Conservation (phyloP, 495 filamentous ascomycete genomes). For the Gamarada debralockiae region DNA sequence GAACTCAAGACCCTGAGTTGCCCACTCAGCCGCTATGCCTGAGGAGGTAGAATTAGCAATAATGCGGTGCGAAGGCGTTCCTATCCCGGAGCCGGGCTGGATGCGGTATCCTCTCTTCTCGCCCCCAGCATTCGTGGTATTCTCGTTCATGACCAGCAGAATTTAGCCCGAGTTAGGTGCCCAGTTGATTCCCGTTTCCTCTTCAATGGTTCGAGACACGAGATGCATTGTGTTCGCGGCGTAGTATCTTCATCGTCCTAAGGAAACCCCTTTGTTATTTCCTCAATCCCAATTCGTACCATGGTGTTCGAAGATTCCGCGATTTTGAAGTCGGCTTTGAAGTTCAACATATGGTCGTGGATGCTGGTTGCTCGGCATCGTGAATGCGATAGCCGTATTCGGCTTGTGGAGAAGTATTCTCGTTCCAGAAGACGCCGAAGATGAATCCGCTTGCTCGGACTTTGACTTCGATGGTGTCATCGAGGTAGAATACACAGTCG, state of each 20-base stretch:
- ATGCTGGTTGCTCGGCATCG: slow-evolving; percentile 46
- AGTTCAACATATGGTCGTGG: slow-evolving; percentile 59
- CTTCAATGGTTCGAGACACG: slow-evolving; percentile 36
- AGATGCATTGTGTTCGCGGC: slow-evolving; percentile 50
- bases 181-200: slow-evolving; percentile 46
- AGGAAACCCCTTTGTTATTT: slow-evolving; percentile 30
- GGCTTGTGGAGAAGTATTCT: slow-evolving; percentile 37
- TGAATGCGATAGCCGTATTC: slow-evolving; percentile 56
- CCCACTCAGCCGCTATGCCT: slow-evolving; percentile 42
- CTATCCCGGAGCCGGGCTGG: slow-evolving; percentile 26
- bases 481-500: slow-evolving; percentile 48
- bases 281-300: slow-evolving; percentile 35
- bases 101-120: slow-evolving; percentile 54
- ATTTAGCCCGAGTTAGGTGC: slow-evolving; percentile 43
- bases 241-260: slow-evolving; percentile 37
- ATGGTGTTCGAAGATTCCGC: slow-evolving; percentile 46
- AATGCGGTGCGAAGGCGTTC: slow-evolving; percentile 39
- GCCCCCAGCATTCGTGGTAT: slow-evolving; percentile 46
- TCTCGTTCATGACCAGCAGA: slow-evolving; percentile 48
- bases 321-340: slow-evolving; percentile 54
- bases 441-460: slow-evolving; percentile 55
- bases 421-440: slow-evolving; percentile 44
- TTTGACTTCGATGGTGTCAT: slow-evolving; percentile 50
- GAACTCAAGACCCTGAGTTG: slow-evolving; percentile 47
- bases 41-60: slow-evolving; percentile 45